phyloP scores from a whole-genome alignment of 2,329 filamentous ascomycete species.

The Penicillium italicum region DNA sequence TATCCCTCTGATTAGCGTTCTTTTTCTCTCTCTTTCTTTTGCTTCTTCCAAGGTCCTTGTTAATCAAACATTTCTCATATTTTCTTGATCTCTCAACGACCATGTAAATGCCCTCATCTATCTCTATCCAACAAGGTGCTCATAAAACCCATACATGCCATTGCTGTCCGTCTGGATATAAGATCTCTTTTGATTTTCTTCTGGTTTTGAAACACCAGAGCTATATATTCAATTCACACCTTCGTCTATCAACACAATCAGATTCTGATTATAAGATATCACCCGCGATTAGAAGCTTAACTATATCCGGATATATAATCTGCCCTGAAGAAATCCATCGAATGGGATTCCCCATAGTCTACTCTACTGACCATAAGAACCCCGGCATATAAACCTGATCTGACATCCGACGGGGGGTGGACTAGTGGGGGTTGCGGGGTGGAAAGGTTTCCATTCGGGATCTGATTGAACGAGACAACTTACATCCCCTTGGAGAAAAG shows the following conservation, averaged over 20 bases:
- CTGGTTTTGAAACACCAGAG: neutral
- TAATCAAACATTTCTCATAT: neutral
- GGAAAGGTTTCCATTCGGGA: neutral
- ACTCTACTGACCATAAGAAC: too few relatives aligned
- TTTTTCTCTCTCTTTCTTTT: too few relatives aligned
- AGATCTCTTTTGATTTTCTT: neutral
- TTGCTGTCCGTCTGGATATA: neutral
- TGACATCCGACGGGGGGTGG: neutral
- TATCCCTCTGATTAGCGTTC: conserved; percentile 10
- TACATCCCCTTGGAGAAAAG: neutral
- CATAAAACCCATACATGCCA: too few relatives aligned
- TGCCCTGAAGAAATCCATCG: neutral
- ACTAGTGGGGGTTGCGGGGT: neutral
- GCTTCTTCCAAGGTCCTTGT: neutral
- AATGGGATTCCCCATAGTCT: neutral
- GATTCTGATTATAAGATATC: too few relatives aligned
- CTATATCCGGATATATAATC: neutral
- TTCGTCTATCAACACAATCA: too few relatives aligned
- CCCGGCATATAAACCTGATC: neutral
- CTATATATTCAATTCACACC: too few relatives aligned
- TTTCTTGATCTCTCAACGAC: neutral
- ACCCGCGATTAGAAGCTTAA: neutral
- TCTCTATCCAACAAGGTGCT: neutral
- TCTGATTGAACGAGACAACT: neutral
- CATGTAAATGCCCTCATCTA: neutral